Conservation (phyloP, 169 alveolate genomes). For the Plasmodium vinckei region DNA sequence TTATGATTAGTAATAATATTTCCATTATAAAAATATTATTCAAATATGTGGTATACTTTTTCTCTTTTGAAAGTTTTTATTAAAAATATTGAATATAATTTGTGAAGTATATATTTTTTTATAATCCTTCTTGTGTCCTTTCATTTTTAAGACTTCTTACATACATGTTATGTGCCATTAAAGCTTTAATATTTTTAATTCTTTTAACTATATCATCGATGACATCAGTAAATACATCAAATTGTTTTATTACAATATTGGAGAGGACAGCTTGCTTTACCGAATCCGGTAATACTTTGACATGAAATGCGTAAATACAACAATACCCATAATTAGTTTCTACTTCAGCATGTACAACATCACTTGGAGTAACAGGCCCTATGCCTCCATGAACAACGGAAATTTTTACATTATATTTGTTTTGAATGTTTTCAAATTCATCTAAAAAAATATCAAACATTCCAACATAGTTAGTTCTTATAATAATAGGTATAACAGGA, state of each 20-base stretch:
- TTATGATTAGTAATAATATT: no score
- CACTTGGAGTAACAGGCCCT: conserved; percentile 89
- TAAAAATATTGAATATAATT: neutral
- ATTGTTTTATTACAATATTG: conserved; percentile 82
- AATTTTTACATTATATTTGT: conserved; percentile 81
- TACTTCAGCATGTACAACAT: conserved; percentile 90
- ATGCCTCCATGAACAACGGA: conserved; percentile 91
- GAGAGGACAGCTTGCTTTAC: conserved; percentile 87
- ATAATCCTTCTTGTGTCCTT: conserved; percentile 73
- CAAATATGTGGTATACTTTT: no score
- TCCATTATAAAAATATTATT: no score
- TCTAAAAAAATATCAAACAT: conserved; percentile 87
- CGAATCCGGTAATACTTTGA: conserved; percentile 86
- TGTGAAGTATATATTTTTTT: neutral
- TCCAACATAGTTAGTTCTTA: conserved; percentile 86
- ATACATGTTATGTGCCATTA: conserved; percentile 71
- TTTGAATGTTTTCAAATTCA: conserved; percentile 82
- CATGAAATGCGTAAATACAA: conserved; percentile 90
- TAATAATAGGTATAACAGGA: conserved; percentile 83
- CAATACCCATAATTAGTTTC: conserved; percentile 86
- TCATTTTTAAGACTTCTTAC: conserved; percentile 74
- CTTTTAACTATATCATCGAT: conserved; percentile 84
- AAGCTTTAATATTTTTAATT: conserved; percentile 63
- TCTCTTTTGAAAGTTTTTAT: no score
- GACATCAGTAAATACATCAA: conserved; percentile 89